Evolutionary conservation across 1,139 yeast genomes (phyloP).

Genomic region (Hansenula sp.): DNA sequence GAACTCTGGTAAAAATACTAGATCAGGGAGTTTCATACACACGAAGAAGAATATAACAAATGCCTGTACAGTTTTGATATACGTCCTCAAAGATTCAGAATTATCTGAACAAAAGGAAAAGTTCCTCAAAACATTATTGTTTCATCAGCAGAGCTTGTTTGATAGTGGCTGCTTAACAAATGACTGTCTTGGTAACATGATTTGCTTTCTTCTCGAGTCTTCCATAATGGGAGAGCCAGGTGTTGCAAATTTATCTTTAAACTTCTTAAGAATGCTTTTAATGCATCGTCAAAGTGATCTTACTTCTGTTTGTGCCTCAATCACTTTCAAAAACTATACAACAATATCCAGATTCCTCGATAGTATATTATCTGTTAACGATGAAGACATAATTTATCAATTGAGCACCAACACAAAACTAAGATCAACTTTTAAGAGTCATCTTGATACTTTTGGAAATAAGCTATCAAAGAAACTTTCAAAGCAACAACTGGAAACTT

Average conservation of each 20-base stretch:
- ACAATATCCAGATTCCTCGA: slow-evolving; percentile 19
- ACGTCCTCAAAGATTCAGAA: slow-evolving; percentile 14
- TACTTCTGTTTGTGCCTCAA: slow-evolving; percentile 20
- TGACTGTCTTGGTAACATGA: slow-evolving; percentile 30
- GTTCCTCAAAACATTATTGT: slow-evolving; percentile 29
- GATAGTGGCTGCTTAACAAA: slow-evolving; percentile 29
- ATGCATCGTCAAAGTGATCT: slow-evolving; percentile 25
- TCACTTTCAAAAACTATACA: slow-evolving; percentile 18
- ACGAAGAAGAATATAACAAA: slow-evolving; percentile 13
- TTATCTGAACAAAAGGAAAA: slow-evolving; percentile 21
- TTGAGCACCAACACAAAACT: slow-evolving; percentile 8
- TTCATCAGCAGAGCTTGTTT: slow-evolving; percentile 41
- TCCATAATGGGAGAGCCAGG: slow-evolving; percentile 13
- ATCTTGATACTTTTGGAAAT: slow-evolving; percentile 13
- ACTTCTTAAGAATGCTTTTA: slow-evolving; percentile 24
- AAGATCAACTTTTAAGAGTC: slow-evolving; percentile 12
- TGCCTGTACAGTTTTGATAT: slow-evolving; percentile 10
- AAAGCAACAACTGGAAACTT: slow-evolving; percentile 15
- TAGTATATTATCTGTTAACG: slow-evolving; percentile 21
- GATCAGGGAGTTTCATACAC: slow-evolving; percentile 12
- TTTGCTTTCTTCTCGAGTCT: slow-evolving; percentile 21
- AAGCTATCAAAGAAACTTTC: slow-evolving; percentile 16
- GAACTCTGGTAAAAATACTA: slow-evolving; percentile 10
- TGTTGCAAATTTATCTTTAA: slow-evolving; percentile 19
- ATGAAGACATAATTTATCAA: slow-evolving; percentile 25